A percentile compares a stretch with the other conserved stretches of the same genome.
These are phyloP conservation scores for Chytriomyces confervae DNA, from an alignment of 192 early-diverging fungal genomes.

Conservation along the genomic window DNA sequence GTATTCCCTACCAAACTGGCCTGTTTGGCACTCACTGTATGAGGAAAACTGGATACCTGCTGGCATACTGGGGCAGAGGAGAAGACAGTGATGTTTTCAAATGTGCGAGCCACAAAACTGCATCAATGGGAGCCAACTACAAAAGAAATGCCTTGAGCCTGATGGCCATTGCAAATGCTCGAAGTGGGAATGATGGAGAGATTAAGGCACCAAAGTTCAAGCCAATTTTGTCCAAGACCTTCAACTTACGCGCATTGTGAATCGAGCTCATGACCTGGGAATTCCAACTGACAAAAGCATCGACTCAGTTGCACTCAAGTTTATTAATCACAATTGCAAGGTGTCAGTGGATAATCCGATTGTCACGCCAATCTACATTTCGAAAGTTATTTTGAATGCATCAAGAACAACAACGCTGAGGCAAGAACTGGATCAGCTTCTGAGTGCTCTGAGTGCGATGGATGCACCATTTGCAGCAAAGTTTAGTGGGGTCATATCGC, in stretches of 20 bases:
- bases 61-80: not conserved
- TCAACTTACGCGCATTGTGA: not conserved
- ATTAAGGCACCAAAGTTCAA: not conserved
- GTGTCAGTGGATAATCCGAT: not conserved
- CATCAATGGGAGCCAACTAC: not conserved
- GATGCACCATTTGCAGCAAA: too few relatives aligned
- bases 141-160: not conserved
- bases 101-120: not conserved
- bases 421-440: not conserved
- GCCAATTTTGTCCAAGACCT: not conserved
- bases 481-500: not conserved
- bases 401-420: not conserved
- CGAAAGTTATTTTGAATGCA: not conserved
- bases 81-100: not conserved
- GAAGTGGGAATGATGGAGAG: not conserved
- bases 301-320: not conserved
- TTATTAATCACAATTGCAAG: not conserved
- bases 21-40: not conserved
- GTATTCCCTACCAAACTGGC: not conserved
- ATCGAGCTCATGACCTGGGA: not conserved
- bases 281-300: not conserved
- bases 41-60: not conserved
- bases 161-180: slow-evolving; percentile 1
- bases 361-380: not conserved
- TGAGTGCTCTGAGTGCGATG: too few relatives aligned